Percentiles rank a stretch among this genome's conserved stretches.
These are phyloP conservation scores for Candida montana DNA, from an alignment of 805 yeast genomes.

Conservation along the genomic window DNA sequence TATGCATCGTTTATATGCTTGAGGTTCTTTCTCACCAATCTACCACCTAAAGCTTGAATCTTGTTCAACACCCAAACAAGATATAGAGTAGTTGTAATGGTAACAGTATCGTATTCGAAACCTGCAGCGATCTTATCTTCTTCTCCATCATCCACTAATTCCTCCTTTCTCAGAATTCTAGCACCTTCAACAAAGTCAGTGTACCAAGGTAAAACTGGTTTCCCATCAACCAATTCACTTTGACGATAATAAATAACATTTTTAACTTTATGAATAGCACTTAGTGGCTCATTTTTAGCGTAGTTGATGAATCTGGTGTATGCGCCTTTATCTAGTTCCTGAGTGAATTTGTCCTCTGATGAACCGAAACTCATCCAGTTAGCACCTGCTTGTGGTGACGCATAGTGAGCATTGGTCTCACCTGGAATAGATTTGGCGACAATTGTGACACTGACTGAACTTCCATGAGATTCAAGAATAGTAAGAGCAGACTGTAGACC, in stretches of 20 bases:
- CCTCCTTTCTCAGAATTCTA: slow-evolving; percentile 28
- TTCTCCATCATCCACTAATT: slow-evolving; percentile 17
- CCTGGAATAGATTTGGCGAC: slow-evolving; percentile 50
- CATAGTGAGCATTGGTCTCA: slow-evolving; percentile 46
- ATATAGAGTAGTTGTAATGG: slow-evolving; percentile 55
- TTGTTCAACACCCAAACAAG: slow-evolving; percentile 45
- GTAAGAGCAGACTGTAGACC: slow-evolving; percentile 48
- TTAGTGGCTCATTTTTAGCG: slow-evolving; percentile 40
- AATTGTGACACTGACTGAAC: slow-evolving; percentile 37
- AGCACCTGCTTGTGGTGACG: slow-evolving; percentile 71
- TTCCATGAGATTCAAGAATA: slow-evolving; percentile 27
- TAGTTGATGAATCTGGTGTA: slow-evolving; percentile 43
- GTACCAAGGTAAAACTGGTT: slow-evolving; percentile 43
- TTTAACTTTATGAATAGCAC: slow-evolving; percentile 38
- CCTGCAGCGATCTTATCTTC: slow-evolving; percentile 35
- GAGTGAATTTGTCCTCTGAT: slow-evolving; percentile 31
- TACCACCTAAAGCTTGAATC: slow-evolving; percentile 42
- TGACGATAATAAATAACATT: slow-evolving; percentile 14
- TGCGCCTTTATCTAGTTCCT: slow-evolving; percentile 41
- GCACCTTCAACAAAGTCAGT: slow-evolving; percentile 36
- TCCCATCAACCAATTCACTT: slow-evolving; percentile 13
- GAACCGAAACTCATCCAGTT: slow-evolving; percentile 61
- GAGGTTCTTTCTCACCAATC: slow-evolving; percentile 37
- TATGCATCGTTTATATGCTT: slow-evolving; percentile 45
- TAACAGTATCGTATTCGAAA: slow-evolving; percentile 45